Conservation (phyloP, 352 stramenopile genomes). For the Pythium phragmitis region DNA sequence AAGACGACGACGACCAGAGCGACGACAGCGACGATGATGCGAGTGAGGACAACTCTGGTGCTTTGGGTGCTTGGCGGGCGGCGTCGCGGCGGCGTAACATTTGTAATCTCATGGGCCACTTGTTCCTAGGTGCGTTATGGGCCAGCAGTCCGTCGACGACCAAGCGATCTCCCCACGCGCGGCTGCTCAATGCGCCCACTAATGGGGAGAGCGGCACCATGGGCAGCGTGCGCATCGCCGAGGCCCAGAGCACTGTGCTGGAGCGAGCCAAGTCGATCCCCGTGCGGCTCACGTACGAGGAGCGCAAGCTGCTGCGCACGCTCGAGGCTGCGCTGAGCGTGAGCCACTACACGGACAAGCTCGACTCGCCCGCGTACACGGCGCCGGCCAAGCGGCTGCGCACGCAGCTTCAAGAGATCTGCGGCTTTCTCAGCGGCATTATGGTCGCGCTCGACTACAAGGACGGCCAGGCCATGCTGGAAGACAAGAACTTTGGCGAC, state of each 20-base stretch:
- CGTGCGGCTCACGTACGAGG: slow-evolving; percentile 93
- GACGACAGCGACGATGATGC: slow-evolving; percentile 9
- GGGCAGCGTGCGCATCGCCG: slow-evolving; percentile 23
- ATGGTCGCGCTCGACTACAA: slow-evolving; percentile 90
- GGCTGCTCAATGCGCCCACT: neutral
- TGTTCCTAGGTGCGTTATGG: slow-evolving; percentile 61
- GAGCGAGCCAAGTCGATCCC: slow-evolving; percentile 96
- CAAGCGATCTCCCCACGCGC: slow-evolving; percentile 12
- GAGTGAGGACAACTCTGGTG: slow-evolving; percentile 30
- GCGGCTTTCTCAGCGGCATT: slow-evolving; percentile 89
- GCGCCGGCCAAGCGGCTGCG: slow-evolving; percentile 79
- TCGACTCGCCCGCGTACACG: slow-evolving; percentile 79
- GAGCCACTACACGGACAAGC: slow-evolving; percentile 93
- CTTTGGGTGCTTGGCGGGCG: slow-evolving; percentile 23
- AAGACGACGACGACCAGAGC: slow-evolving; percentile 23
- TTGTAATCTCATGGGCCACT: slow-evolving; percentile 88
- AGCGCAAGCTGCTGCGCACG: slow-evolving; percentile 92
- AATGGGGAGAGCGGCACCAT: neutral
- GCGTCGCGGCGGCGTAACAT: slow-evolving; percentile 57
- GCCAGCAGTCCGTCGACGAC: slow-evolving; percentile 4
- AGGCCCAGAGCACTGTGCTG: slow-evolving; percentile 47
- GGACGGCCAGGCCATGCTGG: slow-evolving; percentile 79
- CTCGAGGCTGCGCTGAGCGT: slow-evolving; percentile 93
- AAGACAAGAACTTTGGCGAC: slow-evolving; percentile 90
- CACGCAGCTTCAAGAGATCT: slow-evolving; percentile 91